phyloP scores from a whole-genome alignment of 2,329 filamentous ascomycete species.

The Biscogniauxia mediterranea region DNA sequence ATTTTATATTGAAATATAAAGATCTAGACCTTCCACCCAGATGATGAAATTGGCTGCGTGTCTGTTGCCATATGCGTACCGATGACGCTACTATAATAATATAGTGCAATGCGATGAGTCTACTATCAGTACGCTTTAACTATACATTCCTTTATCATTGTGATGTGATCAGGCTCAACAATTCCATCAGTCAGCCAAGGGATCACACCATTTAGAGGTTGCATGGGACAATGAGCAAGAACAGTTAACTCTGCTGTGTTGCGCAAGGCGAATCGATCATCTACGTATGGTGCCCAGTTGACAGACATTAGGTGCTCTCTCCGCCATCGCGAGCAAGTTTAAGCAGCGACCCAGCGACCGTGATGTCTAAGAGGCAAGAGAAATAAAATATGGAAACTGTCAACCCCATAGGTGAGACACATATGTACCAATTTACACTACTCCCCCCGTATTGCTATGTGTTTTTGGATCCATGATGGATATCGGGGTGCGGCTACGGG shows the following conservation, averaged over 20 bases:
- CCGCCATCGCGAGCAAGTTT: background rate
- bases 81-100: too few relatives aligned
- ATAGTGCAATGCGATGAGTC: too few relatives aligned
- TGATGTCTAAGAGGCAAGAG: background rate
- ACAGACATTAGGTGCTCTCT: background rate
- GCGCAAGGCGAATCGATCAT: background rate
- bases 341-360: background rate
- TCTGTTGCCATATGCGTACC: background rate
- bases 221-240: background rate
- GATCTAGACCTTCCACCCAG: background rate
- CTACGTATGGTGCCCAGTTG: background rate
- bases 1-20: background rate
- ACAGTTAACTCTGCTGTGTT: background rate
- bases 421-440: background rate
- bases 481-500: background rate
- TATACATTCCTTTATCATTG: background rate
- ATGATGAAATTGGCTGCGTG: background rate
- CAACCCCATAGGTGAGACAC: background rate
- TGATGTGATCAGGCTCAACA: background rate
- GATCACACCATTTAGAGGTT: background rate
- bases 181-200: background rate
- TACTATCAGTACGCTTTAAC: too few relatives aligned
- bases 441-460: background rate
- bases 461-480: background rate
- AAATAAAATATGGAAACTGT: background rate